Percentiles rank a stretch among this genome's conserved stretches.
phyloP scores from a whole-genome alignment of 768 basidiomycete species.

The Gloeophyllum trabeum region DNA sequence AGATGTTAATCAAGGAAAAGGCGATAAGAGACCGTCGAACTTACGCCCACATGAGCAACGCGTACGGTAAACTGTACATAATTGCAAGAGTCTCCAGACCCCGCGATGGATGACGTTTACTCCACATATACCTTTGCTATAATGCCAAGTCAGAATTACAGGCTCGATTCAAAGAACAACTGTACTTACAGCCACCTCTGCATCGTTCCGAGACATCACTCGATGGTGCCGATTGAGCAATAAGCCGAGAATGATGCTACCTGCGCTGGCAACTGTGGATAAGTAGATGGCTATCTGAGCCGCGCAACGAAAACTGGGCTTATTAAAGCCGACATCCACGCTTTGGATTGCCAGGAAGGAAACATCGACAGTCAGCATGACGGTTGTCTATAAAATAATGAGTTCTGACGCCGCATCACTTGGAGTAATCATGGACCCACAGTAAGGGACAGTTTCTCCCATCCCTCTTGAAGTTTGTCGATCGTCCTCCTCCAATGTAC shows the following conservation, averaged over 20 bases:
- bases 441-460: slow-evolving; percentile 40
- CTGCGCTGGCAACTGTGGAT: slow-evolving; percentile 30
- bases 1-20: background rate
- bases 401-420: background rate
- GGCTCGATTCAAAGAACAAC: slow-evolving; percentile 1
- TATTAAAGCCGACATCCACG: slow-evolving; percentile 14
- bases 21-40: background rate
- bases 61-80: slow-evolving; percentile 17
- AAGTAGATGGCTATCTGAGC: slow-evolving; percentile 31
- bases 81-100: slow-evolving; percentile 27
- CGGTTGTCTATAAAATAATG: slow-evolving; percentile 30
- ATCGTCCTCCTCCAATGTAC: slow-evolving; percentile 34
- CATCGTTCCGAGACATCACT: slow-evolving; percentile 17
- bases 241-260: slow-evolving; percentile 30
- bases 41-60: slow-evolving; percentile 14
- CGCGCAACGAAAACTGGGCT: slow-evolving; percentile 8
- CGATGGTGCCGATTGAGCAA: slow-evolving; percentile 31
- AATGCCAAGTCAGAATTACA: background rate
- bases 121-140: slow-evolving; percentile 16
- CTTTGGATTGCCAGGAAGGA: slow-evolving; percentile 46
- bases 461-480: slow-evolving; percentile 31
- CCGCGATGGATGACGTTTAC: slow-evolving; percentile 7
- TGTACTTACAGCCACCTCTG: slow-evolving; percentile 23
- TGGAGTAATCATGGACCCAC: slow-evolving; percentile 20
- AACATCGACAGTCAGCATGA: slow-evolving; percentile 48